Base-by-base conservation (phyloP, 345 rosid species). In the Orychophragmus violaceus region DNA sequence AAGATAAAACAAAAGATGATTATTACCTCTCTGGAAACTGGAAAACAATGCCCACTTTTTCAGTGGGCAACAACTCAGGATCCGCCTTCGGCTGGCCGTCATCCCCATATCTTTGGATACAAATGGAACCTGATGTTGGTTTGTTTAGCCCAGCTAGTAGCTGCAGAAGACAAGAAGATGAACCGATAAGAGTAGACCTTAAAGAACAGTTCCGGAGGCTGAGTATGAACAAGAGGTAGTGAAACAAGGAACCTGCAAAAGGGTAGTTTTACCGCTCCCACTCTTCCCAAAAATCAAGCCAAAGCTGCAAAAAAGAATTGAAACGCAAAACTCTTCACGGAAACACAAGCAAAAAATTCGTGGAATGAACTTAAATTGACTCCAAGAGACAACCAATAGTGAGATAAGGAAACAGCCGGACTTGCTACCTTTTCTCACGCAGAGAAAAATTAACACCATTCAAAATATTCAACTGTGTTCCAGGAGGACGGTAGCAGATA, bases 201-300 rank as follows among this genome's bases (percentile, higher is more conserved):
- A 69, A 72, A 29, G 52, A 41, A 55, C 14, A 29, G 3, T n/a
- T n/a, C n/a, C 12, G 25, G 19, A 29, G 60, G 10, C 42, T 63
- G 53, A 12, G 42, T 10, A n/a, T 59, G n/a, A 45, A 18, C 32
- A 66, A 9, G 18, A 48, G 59, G 16, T 32, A 16, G 16, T 1
- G 17, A 60, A 59, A 51, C 2, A 23, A 8, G 11, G 33, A 32
- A 90, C 97, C 96, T 90, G 97, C 78, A 93, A 76, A 21, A 90
- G 88, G 23, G 98, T 93, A 68, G 96, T 93, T 79, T 93, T 93
- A 22, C 98, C 98, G 36, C 94, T 90, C 75, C 98, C 97, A 74
- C 98, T 93, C 79, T 79, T 85, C 58, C 98, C 98, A 84, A 86
- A 93, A 65, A 93, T 79, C 81, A 93, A 83, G 62, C 98, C 98